phyloP scores from a whole-genome alignment of 805 yeast genomes.

The Kodamaea nitidulidarum region DNA sequence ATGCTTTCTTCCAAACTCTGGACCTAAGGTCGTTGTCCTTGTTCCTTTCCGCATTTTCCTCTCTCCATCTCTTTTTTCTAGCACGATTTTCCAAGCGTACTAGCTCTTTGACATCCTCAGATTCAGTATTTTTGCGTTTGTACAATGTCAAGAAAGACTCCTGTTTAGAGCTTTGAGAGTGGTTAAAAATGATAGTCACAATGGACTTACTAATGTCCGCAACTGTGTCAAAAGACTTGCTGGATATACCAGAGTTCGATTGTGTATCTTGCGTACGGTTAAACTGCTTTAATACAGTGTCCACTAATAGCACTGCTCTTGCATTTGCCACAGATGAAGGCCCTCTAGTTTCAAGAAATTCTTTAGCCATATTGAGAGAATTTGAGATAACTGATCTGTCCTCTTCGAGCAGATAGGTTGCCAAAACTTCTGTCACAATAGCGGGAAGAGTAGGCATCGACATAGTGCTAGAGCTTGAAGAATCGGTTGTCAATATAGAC shows the following conservation, averaged over 20 bases:
- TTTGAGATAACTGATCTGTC: slow-evolving; percentile 23
- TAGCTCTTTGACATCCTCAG: slow-evolving; percentile 48
- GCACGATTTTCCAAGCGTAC: slow-evolving; percentile 66
- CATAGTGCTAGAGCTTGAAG: slow-evolving; percentile 11
- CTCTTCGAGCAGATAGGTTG: slow-evolving; percentile 19
- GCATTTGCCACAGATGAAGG: slow-evolving; percentile 11
- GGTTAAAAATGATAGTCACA: slow-evolving; percentile 10
- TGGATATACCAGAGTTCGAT: not conserved
- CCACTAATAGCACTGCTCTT: slow-evolving; percentile 22
- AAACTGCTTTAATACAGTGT: slow-evolving; percentile 21
- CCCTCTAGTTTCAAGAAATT: slow-evolving; percentile 20
- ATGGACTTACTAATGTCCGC: slow-evolving; percentile 8
- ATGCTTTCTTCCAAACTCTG: slow-evolving; percentile 72
- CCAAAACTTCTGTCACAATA: slow-evolving; percentile 17
- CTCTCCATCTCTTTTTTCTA: slow-evolving; percentile 81
- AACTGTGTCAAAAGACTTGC: slow-evolving; percentile 8
- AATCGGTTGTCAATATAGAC: slow-evolving; percentile 20
- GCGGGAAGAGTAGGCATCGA: slow-evolving; percentile 8
- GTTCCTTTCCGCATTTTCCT: slow-evolving; percentile 71
- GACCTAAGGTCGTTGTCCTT: slow-evolving; percentile 84
- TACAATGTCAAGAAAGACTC: slow-evolving; percentile 19
- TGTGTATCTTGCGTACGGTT: slow-evolving; percentile 1
- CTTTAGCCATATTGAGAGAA: slow-evolving; percentile 30
- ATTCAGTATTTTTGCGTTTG: slow-evolving; percentile 18
- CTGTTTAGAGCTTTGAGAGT: slow-evolving; percentile 17